These are phyloP conservation scores for Melastoma malabathricum DNA, from an alignment of 345 rosid species.

Conservation along the genomic window DNA sequence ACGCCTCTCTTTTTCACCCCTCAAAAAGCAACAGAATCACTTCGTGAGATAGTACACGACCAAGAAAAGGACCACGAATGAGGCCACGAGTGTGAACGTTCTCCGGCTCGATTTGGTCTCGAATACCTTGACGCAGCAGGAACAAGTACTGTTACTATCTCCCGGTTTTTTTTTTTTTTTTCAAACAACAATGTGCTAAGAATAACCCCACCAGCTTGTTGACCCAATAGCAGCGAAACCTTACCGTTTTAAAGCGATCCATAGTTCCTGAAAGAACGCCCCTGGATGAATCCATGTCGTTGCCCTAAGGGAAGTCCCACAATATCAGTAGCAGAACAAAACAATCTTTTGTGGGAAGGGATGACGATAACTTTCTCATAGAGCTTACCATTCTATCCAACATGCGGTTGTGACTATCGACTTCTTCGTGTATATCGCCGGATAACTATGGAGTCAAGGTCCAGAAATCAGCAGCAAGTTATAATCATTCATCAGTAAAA, in stretches of 20 bases:
- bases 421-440: conserved; percentile 85
- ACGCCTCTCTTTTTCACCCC: background rate
- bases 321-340: conserved; percentile 1
- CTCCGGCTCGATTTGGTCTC: conserved; percentile 90
- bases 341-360: background rate
- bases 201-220: too few species aligned
- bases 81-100: conserved; percentile 79
- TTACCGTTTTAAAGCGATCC: conserved; percentile 88
- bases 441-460: conserved; percentile 41
- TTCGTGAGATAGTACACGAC: conserved; percentile 73
- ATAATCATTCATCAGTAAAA: background rate
- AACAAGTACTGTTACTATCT: background rate
- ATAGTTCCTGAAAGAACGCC: conserved; percentile 88
- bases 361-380: background rate
- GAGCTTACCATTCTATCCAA: conserved; percentile 71
- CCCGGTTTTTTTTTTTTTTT: too few species aligned
- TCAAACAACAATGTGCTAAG: too few species aligned
- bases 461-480: conserved; percentile 1
- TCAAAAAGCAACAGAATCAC: conserved; percentile 12
- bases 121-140: conserved; percentile 37
- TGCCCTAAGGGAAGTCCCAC: conserved; percentile 44
- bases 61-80: conserved; percentile 70
- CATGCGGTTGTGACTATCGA: conserved; percentile 68
- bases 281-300: conserved; percentile 91
- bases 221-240: background rate